Percentiles rank a stretch among this genome's conserved stretches.
Evolutionary conservation across 2,329 filamentous ascomycete genomes (phyloP).

Genomic region (Aspergillus sp.): DNA sequence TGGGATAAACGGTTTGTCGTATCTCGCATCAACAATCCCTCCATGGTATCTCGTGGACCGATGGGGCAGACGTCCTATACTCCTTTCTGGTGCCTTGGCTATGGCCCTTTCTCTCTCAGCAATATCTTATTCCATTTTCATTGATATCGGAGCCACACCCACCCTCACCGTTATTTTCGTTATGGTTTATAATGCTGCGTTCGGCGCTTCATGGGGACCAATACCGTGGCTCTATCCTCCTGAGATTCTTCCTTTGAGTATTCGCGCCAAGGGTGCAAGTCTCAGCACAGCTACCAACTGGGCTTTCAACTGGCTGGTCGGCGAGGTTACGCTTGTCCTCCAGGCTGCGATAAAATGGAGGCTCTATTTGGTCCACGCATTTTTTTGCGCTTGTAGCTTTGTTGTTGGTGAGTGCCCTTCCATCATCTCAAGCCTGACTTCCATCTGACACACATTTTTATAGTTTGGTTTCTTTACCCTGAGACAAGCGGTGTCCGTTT

Average conservation of each 20-base stretch:
- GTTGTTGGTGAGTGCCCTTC: conserved; percentile 74
- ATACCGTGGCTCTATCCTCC: conserved; percentile 98
- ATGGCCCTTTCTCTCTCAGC: conserved; percentile 86
- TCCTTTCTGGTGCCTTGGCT: conserved; percentile 82
- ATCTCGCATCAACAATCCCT: conserved; percentile 86
- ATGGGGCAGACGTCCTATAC: conserved; percentile 84
- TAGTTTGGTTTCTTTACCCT: conserved; percentile 96
- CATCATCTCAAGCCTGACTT: neutral
- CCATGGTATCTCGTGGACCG: conserved; percentile 96
- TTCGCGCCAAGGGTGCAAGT: conserved; percentile 94
- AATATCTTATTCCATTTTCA: conserved; percentile 94
- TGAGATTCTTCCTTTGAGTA: conserved; percentile 96
- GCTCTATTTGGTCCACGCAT: conserved; percentile 90
- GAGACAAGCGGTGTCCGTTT: conserved; percentile 93
- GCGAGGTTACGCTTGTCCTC: conserved; percentile 88
- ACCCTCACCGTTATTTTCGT: conserved; percentile 88
- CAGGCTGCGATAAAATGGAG: conserved; percentile 93
- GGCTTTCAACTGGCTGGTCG: conserved; percentile 98
- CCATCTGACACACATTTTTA: conserved; percentile 14
- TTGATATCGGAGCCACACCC: conserved; percentile 74
- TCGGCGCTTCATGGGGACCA: conserved; percentile 96
- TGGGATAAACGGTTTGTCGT: conserved; percentile 89
- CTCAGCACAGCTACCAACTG: conserved; percentile 95
- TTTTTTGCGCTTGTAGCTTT: conserved; percentile 94
- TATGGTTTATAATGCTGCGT: conserved; percentile 97